Percentiles rank a stretch among this genome's conserved stretches.
phyloP scores from a whole-genome alignment of 306 rosid genomes.

The Cicer arietinum region DNA sequence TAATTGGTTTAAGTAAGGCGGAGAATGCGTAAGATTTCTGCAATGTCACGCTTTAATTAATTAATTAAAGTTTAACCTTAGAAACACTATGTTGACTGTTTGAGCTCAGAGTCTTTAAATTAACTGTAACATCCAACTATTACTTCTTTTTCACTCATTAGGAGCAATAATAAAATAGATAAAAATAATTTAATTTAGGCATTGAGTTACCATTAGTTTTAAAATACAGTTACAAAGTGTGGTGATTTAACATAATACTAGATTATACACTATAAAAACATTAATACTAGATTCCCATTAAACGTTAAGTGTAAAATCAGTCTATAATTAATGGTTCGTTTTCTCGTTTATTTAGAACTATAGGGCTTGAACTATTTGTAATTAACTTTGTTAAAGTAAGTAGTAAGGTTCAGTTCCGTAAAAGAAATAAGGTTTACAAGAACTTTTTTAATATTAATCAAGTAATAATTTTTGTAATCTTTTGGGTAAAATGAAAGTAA shows the following conservation, averaged over 20 bases:
- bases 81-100: background rate
- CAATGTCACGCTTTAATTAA: constrained; percentile 25
- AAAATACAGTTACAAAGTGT: too few relatives aligned
- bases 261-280: too few relatives aligned
- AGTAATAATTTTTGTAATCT: background rate
- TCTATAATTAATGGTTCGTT: too few relatives aligned
- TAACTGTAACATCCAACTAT: constrained; percentile 26
- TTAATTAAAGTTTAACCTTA: background rate
- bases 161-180: too few relatives aligned
- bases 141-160: background rate
- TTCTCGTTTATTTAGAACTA: background rate
- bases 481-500: background rate
- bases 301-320: too few relatives aligned
- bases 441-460: background rate
- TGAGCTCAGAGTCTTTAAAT: background rate
- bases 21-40: constrained; percentile 43
- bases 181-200: too few relatives aligned
- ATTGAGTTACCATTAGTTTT: too few relatives aligned
- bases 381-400: background rate
- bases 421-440: background rate
- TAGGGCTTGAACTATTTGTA: background rate
- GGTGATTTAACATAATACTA: too few relatives aligned
- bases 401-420: background rate
- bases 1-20: background rate
- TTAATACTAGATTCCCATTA: too few relatives aligned